A percentile compares a stretch with the other conserved stretches of the same genome.
Evolutionary conservation across 257 asterid genomes (phyloP).

Genomic region (Solanum medicagineum): DNA sequence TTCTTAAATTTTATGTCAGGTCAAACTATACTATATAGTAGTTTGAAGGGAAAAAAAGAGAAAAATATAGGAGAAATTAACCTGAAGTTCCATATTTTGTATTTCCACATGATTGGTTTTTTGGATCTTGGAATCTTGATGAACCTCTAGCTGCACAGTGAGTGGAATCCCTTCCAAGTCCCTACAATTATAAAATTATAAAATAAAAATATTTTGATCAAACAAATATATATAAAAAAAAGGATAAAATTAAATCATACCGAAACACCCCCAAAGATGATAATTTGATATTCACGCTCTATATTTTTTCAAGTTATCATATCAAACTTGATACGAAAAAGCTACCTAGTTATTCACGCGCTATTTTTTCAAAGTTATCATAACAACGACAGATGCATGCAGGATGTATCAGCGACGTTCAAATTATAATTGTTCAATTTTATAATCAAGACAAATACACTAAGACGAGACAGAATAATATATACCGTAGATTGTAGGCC

Average conservation of each 20-base stretch:
- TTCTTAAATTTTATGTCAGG: neutral
- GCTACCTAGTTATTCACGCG: too few relatives aligned
- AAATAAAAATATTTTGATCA: too few relatives aligned
- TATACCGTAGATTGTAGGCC: slow-evolving; percentile 48
- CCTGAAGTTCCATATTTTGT: slow-evolving; percentile 30
- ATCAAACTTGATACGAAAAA: neutral
- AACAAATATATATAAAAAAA: too few relatives aligned
- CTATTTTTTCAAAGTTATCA: neutral
- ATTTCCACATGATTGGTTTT: neutral
- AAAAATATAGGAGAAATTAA: slow-evolving; percentile 3
- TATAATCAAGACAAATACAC: neutral
- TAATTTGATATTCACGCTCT: too few relatives aligned
- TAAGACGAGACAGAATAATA: neutral
- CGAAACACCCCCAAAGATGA: too few relatives aligned
- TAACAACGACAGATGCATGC: neutral
- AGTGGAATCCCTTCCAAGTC: slow-evolving; percentile 35
- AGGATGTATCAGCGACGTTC: too few relatives aligned
- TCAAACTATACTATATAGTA: neutral
- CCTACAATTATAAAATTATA: slow-evolving; percentile 11
- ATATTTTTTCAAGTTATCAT: neutral
- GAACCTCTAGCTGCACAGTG: slow-evolving; percentile 9
- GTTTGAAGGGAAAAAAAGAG: neutral
- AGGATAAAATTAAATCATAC: too few relatives aligned
- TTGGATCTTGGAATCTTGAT: slow-evolving; percentile 11
- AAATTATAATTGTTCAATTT: too few relatives aligned